Evolutionary conservation across 2,329 filamentous ascomycete species (phyloP), one percentile per base, ranked within the genome.

Genomic region (Helotiales sp.): DNA sequence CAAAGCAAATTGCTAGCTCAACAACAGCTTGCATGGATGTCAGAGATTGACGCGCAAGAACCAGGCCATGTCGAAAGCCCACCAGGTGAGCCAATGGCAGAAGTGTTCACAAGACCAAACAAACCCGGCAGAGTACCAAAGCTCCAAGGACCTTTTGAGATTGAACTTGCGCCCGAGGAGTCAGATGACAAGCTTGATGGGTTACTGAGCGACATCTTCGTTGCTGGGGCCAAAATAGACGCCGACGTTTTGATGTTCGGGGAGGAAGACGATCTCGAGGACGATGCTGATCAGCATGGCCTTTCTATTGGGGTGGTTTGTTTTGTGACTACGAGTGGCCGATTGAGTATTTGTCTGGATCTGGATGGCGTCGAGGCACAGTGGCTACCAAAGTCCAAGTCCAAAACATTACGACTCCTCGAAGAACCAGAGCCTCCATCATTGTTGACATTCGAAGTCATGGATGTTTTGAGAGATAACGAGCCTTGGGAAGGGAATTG

Each of bases 21-120:
- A 67, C 85, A 88, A 66, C 85, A 88, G 66, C 74, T 87, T 6
- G 81, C 85, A 53, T 88, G 85, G 85, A 87, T 88, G 82, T 79
- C 83, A 2, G 84, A 87, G 55, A 71, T 88, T 50, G 85, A 88
- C 67, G 78, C 76, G 5, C 85, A 88, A 69, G 84, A 87, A 55
- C 83, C 85, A 0, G 76, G 76, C 17, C 65, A 82, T n/a, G 66
- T 84, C 3, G 82, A 86, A 13, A 75, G 75, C 0, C 66, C 74
- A 8, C 69, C 76, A 2, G 79, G 77, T 24, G 81, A 86, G 34
- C 75, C 77, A 5, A 70, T 76, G 0, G 71, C 77, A 1, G 82
- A 86, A 63, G 77, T 88, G 15, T 88, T 81, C 57, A 76, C 73
- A 12, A 77, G 85, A 40, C 85, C 85, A 7, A 73, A 75, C 8